These are phyloP conservation scores for Anethum foeniculum DNA, from an alignment of 140 eudicot genomes.

Conservation along the genomic window DNA sequence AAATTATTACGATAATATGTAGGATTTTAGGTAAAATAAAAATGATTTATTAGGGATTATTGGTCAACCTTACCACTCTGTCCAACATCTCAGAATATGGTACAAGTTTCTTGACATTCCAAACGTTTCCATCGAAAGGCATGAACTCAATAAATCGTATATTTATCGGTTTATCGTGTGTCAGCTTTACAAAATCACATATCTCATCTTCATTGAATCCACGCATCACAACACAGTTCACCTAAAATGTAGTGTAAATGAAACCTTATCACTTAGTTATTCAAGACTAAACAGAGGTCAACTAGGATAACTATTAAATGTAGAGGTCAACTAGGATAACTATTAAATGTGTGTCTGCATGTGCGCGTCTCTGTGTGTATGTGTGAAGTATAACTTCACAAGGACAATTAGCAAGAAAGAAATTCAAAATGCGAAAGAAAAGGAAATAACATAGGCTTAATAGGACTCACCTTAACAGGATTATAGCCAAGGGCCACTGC, in stretches of 20 bases:
- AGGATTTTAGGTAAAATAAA: not conserved
- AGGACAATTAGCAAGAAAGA: not conserved
- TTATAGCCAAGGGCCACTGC: constrained; percentile 72
- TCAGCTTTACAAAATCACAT: constrained; percentile 84
- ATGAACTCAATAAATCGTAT: constrained; percentile 90
- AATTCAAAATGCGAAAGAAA: not conserved
- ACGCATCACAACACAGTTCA: constrained; percentile 96
- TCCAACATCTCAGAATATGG: constrained; percentile 15
- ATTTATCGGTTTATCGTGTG: constrained; percentile 70
- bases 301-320: not conserved
- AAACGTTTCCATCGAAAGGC: constrained; percentile 98
- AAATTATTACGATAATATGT: not conserved
- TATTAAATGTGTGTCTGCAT: not conserved
- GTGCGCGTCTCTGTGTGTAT: too few relatives aligned
- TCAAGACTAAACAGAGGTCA: not conserved
- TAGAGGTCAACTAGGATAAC: not conserved
- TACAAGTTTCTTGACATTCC: constrained; percentile 85
- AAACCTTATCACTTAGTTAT: not conserved
- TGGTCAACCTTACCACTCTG: constrained; percentile 34
- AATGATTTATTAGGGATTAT: not conserved
- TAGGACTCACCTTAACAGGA: constrained; percentile 70
- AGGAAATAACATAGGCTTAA: not conserved
- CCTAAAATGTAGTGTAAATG: constrained; percentile 29
- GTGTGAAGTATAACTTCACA: not conserved
- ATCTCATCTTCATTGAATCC: constrained; percentile 97